A percentile compares a stretch with the other conserved stretches of the same genome.
Evolutionary conservation across 768 basidiomycete genomes (phyloP).

Genomic region (Saitozyma sp.): DNA sequence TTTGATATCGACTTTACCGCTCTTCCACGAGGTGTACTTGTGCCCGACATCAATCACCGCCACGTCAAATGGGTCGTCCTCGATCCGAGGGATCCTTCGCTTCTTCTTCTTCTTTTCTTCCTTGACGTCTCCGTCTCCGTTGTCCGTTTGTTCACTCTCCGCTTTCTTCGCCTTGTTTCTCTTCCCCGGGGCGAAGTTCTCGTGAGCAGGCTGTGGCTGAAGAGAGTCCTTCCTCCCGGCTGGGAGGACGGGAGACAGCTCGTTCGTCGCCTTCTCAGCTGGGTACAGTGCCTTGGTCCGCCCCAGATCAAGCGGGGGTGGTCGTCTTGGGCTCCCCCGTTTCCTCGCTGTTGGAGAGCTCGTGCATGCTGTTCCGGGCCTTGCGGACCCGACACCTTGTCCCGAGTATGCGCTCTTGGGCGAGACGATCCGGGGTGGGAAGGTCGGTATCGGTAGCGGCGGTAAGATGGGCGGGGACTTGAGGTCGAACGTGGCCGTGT

Average conservation of each 20-base stretch:
- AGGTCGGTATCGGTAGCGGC: neutral
- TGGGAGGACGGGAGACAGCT: neutral
- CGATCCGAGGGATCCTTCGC: neutral
- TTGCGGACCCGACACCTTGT: constrained; percentile 1
- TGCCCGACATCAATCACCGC: constrained; percentile 38
- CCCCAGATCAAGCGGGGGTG: constrained; percentile 21
- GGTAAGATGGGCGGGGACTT: constrained; percentile 5
- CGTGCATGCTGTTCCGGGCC: neutral
- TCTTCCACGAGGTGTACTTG: constrained; percentile 43
- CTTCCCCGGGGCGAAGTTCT: neutral
- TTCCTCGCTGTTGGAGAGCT: neutral
- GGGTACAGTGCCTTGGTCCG: constrained; percentile 11
- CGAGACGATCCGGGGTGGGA: neutral
- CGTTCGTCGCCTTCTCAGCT: constrained; percentile 2
- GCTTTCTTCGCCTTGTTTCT: neutral
- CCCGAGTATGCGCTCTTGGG: neutral
- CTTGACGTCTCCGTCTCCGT: neutral
- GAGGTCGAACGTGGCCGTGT: neutral
- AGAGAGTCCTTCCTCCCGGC: neutral
- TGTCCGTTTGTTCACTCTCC: neutral
- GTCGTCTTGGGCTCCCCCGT: constrained; percentile 1
- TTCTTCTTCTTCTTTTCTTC: constrained; percentile 10
- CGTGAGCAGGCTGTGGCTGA: neutral
- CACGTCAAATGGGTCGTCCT: constrained; percentile 38
- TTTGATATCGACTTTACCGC: constrained; percentile 39